A percentile compares a stretch with the other conserved stretches of the same genome.
These are phyloP conservation scores for Hemileccinum impolitum DNA, from an alignment of 768 basidiomycete genomes.

Conservation along the genomic window DNA sequence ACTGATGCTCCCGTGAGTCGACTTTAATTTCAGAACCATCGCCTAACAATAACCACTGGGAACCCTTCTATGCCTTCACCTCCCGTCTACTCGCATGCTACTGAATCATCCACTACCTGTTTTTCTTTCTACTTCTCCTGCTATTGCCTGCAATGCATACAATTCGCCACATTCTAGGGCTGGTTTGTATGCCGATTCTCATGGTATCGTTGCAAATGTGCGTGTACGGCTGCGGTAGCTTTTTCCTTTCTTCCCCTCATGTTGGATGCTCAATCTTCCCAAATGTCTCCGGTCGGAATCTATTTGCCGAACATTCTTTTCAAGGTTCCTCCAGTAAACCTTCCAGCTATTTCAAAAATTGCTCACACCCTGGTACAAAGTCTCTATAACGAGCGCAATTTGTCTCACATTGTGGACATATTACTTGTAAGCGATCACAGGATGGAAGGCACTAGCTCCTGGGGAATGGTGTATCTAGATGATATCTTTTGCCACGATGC, in stretches of 20 bases:
- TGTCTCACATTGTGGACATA: slow-evolving; percentile 78
- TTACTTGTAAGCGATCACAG: slow-evolving; percentile 86
- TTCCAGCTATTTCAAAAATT: slow-evolving; percentile 62
- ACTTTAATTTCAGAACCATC: not conserved
- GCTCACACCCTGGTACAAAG: slow-evolving; percentile 42
- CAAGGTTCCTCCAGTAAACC: too few relatives aligned
- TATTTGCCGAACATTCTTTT: not conserved
- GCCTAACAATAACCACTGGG: slow-evolving; percentile 75
- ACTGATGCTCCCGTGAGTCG: slow-evolving; percentile 79
- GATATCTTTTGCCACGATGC: slow-evolving; percentile 29
- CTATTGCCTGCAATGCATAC: not conserved
- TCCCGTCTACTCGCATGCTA: not conserved
- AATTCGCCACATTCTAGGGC: slow-evolving; percentile 48
- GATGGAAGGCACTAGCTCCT: slow-evolving; percentile 81
- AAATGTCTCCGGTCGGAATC: too few relatives aligned
- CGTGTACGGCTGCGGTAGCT: slow-evolving; percentile 12
- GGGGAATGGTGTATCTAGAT: slow-evolving; percentile 73
- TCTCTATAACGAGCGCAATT: slow-evolving; percentile 64
- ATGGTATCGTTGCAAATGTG: slow-evolving; percentile 86
- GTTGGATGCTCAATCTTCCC: not conserved
- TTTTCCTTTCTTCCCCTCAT: not conserved
- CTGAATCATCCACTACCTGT: not conserved
- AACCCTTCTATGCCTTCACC: slow-evolving; percentile 58
- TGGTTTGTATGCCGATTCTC: slow-evolving; percentile 81
- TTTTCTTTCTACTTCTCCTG: not conserved